Percentiles rank a stretch among this genome's conserved stretches.
These are phyloP conservation scores for Chenopodium album DNA, from an alignment of 148 eudicot species.

Conservation along the genomic window DNA sequence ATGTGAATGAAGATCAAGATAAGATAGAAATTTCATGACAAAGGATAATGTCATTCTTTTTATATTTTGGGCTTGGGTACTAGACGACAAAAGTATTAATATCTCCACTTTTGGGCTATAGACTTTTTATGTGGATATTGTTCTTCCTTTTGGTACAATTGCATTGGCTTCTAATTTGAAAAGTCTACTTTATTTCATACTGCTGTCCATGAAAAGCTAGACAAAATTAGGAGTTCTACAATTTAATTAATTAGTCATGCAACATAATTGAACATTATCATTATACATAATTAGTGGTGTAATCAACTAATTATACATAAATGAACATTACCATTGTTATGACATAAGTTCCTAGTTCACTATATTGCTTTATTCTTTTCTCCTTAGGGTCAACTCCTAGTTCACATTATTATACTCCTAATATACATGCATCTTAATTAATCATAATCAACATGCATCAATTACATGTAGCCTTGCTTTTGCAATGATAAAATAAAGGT, in stretches of 20 bases:
- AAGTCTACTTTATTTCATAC: neutral
- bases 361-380: no score
- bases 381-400: no score
- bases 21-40: conserved; percentile 10
- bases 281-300: neutral
- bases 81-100: conserved; percentile 12
- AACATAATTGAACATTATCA: no score
- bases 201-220: conserved; percentile 18
- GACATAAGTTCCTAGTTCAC: neutral
- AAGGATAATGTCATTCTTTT: neutral
- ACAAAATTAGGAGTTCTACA: neutral
- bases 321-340: neutral
- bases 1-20: no score
- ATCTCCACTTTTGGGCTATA: neutral
- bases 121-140: conserved; percentile 1
- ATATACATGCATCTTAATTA: no score
- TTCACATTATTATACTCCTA: no score
- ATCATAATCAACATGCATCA: no score
- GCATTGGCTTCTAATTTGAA: neutral
- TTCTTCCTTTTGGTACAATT: conserved; percentile 1
- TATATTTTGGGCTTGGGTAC: neutral
- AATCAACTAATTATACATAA: neutral
- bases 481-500: no score
- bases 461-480: no score
- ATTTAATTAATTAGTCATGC: neutral